Conservation (phyloP, 768 basidiomycete species). For the Mycena epipterygia region DNA sequence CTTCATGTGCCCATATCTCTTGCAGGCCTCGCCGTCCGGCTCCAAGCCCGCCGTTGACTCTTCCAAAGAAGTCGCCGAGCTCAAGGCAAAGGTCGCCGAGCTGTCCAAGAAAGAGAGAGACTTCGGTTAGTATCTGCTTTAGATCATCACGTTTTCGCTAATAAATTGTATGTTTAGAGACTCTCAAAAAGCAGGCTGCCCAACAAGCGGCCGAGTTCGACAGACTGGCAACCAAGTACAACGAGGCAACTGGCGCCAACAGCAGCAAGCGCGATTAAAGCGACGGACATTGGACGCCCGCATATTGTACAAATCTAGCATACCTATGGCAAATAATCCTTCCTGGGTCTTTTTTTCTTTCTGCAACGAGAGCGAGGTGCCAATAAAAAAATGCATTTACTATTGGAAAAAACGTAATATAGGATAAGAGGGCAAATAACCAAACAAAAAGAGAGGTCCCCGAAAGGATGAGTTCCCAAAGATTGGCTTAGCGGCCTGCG, state of each 20-base stretch:
- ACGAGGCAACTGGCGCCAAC: slow-evolving; percentile 71
- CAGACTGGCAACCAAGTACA: slow-evolving; percentile 83
- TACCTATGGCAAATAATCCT: slow-evolving; percentile 18
- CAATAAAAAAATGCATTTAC: too few relatives aligned
- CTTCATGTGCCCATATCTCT: neutral
- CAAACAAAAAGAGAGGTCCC: slow-evolving; percentile 5
- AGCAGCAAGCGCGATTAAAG: slow-evolving; percentile 69
- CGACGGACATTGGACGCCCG: neutral
- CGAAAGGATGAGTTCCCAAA: slow-evolving; percentile 9
- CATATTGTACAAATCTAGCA: slow-evolving; percentile 28
- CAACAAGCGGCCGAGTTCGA: slow-evolving; percentile 88
- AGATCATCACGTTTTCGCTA: neutral
- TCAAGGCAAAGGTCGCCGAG: slow-evolving; percentile 76
- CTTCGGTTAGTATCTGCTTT: slow-evolving; percentile 61
- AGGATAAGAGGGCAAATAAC: neutral
- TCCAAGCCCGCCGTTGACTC: slow-evolving; percentile 52
- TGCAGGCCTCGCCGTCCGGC: too few relatives aligned
- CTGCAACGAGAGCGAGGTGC: too few relatives aligned
- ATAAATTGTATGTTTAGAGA: slow-evolving; percentile 60
- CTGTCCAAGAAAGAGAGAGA: slow-evolving; percentile 73
- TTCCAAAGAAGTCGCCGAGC: slow-evolving; percentile 69
- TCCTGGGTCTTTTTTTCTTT: neutral
- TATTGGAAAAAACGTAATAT: too few relatives aligned
- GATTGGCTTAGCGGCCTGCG: slow-evolving; percentile 11
- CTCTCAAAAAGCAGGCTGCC: slow-evolving; percentile 84